A percentile compares a stretch with the other conserved stretches of the same genome.
These are phyloP conservation scores for Trichomonascaceae sp. DNA, from an alignment of 1,139 yeast genomes.

Conservation along the genomic window DNA sequence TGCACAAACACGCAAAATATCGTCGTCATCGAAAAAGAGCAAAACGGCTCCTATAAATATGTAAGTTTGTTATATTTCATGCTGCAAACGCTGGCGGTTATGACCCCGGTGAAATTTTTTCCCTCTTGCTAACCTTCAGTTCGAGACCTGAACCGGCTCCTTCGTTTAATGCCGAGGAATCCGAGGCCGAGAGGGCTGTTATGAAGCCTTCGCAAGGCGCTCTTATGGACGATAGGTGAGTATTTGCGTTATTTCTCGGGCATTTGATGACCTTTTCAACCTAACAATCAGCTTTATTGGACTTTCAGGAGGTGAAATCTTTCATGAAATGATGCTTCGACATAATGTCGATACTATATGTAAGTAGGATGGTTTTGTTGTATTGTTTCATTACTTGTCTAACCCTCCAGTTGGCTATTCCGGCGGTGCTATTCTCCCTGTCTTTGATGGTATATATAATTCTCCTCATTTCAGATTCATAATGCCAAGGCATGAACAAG, in stretches of 20 bases:
- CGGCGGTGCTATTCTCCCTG: constrained; percentile 98
- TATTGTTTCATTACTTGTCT: constrained; percentile 45
- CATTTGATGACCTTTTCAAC: not conserved
- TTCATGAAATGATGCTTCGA: constrained; percentile 97
- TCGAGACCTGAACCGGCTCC: constrained; percentile 49
- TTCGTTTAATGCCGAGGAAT: constrained; percentile 34
- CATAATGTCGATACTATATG: constrained; percentile 92
- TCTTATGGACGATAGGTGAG: constrained; percentile 25
- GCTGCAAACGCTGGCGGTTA: not conserved
- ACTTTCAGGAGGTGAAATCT: constrained; percentile 93
- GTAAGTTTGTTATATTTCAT: not conserved
- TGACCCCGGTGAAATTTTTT: constrained; percentile 1
- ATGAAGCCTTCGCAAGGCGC: constrained; percentile 12
- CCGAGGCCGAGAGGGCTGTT: constrained; percentile 14
- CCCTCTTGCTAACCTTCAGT: constrained; percentile 1
- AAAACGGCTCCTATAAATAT: constrained; percentile 9
- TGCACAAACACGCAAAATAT: not conserved
- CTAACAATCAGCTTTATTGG: constrained; percentile 82
- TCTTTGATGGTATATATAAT: constrained; percentile 92
- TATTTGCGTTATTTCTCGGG: no score
- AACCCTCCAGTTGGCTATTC: constrained; percentile 45
- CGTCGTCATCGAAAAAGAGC: constrained; percentile 2
- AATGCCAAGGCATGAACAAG: constrained; percentile 96
- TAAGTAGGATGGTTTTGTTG: constrained; percentile 59
- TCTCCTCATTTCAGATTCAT: constrained; percentile 84